Evolutionary conservation across 1,139 yeast species (phyloP), one percentile per base, ranked within the genome.

Genomic region (Kurtzmaniella natalensis): DNA sequence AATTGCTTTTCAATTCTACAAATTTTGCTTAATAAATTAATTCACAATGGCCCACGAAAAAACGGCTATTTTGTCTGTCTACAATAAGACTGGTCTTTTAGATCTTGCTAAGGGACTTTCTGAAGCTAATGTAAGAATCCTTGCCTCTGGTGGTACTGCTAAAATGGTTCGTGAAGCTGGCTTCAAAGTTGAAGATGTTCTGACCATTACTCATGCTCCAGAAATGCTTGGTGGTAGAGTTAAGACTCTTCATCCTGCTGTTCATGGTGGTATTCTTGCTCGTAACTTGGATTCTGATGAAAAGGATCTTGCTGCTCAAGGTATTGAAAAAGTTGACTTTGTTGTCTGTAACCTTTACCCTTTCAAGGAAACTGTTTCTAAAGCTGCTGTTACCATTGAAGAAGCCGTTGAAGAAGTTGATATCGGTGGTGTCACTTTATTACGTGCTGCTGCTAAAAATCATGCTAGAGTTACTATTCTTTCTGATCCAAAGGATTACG

Each of bases 201-300:
- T 94, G 34, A 64, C 94, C 41, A 87, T 92, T 57, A 92, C 98
- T 33, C 95, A 88, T 56, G 97, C 97, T 24, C 98, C 98, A 36
- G 98, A 92, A 65, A 92, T 92, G 96, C 75, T 92, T 49, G 95
- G 96, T 39, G 98, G 98, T 43, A 78, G 98, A 67, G 98, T 92
- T 51, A 92, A 92, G 72, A 92, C 98, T 40, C 74, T 92, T 53
- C 98, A 92, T 61, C 98, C 98, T 28, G 97, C 97, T 30, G 96
- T 92, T 41, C 98, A 92, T 60, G 98, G 95, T 48, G 98, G 97
- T 70, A 92, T 92, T 51, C 76, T 92, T 49, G 97, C 98, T 36
- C 80, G 97, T 69, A 78, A 92, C 66, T 73, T 85, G 57, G 94
- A 84, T 51, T 72, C 85, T 43, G 98, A 92, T 61, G 95, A 88